phyloP scores from a whole-genome alignment of 2,329 filamentous ascomycete genomes.

The Curvularia sp. region DNA sequence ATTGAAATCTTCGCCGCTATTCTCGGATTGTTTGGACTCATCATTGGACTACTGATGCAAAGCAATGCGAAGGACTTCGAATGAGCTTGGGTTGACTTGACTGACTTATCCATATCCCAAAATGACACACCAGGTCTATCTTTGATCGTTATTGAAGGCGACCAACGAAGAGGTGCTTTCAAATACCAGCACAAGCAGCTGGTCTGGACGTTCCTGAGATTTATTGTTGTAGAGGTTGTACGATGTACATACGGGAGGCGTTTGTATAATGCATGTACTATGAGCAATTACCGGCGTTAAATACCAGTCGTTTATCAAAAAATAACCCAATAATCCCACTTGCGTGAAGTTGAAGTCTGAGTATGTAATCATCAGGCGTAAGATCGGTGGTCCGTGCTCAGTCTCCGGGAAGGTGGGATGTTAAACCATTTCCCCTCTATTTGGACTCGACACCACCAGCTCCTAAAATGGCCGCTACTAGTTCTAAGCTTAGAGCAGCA shows the following conservation, averaged over 20 bases:
- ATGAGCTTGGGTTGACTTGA: constrained; percentile 22
- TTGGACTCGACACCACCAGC: constrained; percentile 21
- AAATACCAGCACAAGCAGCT: constrained; percentile 24
- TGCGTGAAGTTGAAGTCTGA: constrained; percentile 7
- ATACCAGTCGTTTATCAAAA: constrained; percentile 27
- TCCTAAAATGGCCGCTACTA: constrained; percentile 40
- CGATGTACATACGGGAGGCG: constrained; percentile 1
- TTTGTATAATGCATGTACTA: constrained; percentile 49
- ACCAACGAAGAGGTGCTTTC: constrained; percentile 10
- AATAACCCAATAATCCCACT: neutral
- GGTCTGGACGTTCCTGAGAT: constrained; percentile 9
- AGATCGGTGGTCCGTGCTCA: constrained; percentile 30
- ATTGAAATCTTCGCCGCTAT: constrained; percentile 99
- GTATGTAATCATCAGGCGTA: constrained; percentile 6
- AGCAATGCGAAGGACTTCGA: constrained; percentile 80
- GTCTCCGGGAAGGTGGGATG: constrained; percentile 24
- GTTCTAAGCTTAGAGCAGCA: constrained; percentile 68
- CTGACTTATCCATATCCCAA: neutral
- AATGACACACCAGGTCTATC: constrained; percentile 1
- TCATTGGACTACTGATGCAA: constrained; percentile 88
- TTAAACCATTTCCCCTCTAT: constrained; percentile 29
- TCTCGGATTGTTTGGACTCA: constrained; percentile 92
- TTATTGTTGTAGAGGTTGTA: constrained; percentile 11
- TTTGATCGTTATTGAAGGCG: constrained; percentile 5
- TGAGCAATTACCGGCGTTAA: constrained; percentile 40